phyloP scores from a whole-genome alignment of 495 filamentous ascomycete genomes.

The Neurospora intermedia region DNA sequence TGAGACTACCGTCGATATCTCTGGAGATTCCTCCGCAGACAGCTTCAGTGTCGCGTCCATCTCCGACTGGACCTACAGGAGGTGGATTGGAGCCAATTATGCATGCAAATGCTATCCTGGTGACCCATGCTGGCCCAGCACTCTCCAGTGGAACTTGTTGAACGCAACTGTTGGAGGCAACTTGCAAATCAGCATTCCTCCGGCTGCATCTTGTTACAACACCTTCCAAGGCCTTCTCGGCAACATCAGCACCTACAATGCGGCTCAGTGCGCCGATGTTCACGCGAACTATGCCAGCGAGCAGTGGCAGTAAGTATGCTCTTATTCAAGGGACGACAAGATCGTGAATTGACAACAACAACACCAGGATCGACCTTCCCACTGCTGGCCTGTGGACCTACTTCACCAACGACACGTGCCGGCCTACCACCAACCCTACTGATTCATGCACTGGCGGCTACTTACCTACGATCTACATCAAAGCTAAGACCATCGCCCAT shows the following conservation, averaged over 20 bases:
- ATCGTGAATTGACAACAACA: conserved; percentile 1
- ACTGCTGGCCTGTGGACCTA: conserved; percentile 35
- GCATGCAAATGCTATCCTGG: conserved; percentile 35
- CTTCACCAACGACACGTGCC: conserved; percentile 38
- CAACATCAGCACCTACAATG: conserved; percentile 27
- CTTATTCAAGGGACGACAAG: not conserved
- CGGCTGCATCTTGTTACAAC: conserved; percentile 30
- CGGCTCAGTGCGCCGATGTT: conserved; percentile 23
- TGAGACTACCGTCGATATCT: not conserved
- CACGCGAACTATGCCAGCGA: conserved; percentile 25
- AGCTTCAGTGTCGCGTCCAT: not conserved
- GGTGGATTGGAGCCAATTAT: conserved; percentile 22
- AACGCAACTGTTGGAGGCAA: conserved; percentile 32
- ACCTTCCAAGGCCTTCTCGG: conserved; percentile 30
- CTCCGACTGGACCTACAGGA: conserved; percentile 16
- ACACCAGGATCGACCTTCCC: conserved; percentile 25
- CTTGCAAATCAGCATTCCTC: conserved; percentile 27
- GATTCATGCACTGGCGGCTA: conserved; percentile 47
- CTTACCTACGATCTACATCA: conserved; percentile 46
- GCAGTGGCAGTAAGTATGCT: conserved; percentile 25
- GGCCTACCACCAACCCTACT: conserved; percentile 29
- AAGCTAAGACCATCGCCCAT: conserved; percentile 32
- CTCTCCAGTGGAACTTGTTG: conserved; percentile 20
- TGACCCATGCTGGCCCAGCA: conserved; percentile 34
- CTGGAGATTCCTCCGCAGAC: not conserved